Conservation (phyloP, 805 yeast genomes). For the Saccharomycopsis fodiens region DNA sequence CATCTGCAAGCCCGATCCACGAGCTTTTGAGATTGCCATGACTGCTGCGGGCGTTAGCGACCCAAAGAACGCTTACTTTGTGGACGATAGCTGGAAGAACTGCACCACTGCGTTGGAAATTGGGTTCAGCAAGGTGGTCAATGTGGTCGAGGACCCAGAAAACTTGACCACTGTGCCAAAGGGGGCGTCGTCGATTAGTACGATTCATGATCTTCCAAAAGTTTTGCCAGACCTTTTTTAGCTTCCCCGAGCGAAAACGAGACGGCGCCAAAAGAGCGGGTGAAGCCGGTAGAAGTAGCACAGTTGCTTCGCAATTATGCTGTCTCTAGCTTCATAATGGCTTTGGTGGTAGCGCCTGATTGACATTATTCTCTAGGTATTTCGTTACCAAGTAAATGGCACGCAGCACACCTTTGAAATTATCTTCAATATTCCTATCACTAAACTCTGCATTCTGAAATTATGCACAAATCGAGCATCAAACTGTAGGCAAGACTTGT, state of each 20-base stretch:
- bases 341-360: too few relatives aligned
- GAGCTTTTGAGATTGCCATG: conserved; percentile 60
- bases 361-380: too few relatives aligned
- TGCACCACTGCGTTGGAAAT: conserved; percentile 62
- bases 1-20: conserved; percentile 82
- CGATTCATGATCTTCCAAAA: conserved; percentile 47
- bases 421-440: too few relatives aligned
- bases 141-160: conserved; percentile 64
- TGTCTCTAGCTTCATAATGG: too few relatives aligned
- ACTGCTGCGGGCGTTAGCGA: conserved; percentile 49
- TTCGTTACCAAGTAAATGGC: too few relatives aligned
- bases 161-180: conserved; percentile 34
- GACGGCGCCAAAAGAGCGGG: not conserved
- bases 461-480: too few relatives aligned
- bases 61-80: conserved; percentile 52
- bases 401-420: too few relatives aligned
- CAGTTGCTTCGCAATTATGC: not conserved
- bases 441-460: too few relatives aligned
- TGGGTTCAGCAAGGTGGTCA: conserved; percentile 69
- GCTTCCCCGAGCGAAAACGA: too few relatives aligned
- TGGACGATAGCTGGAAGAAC: conserved; percentile 83
- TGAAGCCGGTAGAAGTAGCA: not conserved
- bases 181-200: conserved; percentile 47
- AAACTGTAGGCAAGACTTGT: too few relatives aligned
- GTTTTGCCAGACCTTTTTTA: conserved; percentile 45